Evolutionary conservation across 2,329 filamentous ascomycete species (phyloP), one percentile per base, ranked within the genome.

Genomic region (Berkeleyomyces basicola): DNA sequence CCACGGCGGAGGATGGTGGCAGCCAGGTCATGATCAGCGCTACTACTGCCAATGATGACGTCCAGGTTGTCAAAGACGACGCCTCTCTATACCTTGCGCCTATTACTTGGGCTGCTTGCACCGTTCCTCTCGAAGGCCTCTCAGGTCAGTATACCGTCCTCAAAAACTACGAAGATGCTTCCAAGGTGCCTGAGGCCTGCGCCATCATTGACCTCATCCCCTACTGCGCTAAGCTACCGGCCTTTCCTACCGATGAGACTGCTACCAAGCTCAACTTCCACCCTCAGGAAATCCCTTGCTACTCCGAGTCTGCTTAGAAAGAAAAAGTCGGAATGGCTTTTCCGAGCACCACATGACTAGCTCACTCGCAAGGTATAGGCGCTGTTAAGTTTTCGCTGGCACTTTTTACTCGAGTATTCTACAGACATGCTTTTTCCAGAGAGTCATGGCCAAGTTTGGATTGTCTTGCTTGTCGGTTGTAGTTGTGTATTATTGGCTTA

Each of bases 21-120:
- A 68, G 67, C 36, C 70, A 73, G 0, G 66, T 64, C 59, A 70
- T 75, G 40, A 69, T 75, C n/a, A 68, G 67, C 31, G 66, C 64
- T 31, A 64, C 66, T 14, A 66, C 63, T 2, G 67, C 73, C 58
- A 69, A 72, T 65, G 72, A 69, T 11, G 76, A 74, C 76, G 33
- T 67, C 68, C 23, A 61, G 69, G 4, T 71, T 72, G 62, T 73
- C 73, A 2, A 71, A 72, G 65, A 70, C 71, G 0, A 73, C 73
- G 63, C 66, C 70, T 31, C 68, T 68, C 55, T 64, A 4, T 7
- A n/a, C 14, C 66, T 76, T 23, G 39, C 49, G 2, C 70, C 68
- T 3, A 70, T 72, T 6, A 72, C 70, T 0, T 79, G 71, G 63
- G 68, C 75, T 10, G 77, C 75, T 10, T 81, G 79, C 67, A 70